These are phyloP conservation scores for Breynia disticha DNA, from an alignment of 441 rosid genomes.

Conservation along the genomic window DNA sequence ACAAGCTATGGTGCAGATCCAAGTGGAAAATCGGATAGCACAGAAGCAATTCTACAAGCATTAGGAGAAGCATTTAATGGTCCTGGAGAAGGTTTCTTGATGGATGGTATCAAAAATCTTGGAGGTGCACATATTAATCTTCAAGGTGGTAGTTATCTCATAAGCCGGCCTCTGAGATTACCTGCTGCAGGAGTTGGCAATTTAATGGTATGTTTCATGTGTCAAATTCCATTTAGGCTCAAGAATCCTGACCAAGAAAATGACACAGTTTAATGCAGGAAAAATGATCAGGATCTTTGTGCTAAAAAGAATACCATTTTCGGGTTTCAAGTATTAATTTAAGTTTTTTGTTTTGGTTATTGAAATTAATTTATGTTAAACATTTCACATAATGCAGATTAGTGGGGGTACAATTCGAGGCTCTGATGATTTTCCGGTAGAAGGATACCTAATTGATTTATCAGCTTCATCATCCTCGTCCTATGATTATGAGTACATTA, in stretches of 20 bases:
- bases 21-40: slow-evolving; percentile 61
- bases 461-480: slow-evolving; percentile 24
- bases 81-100: slow-evolving; percentile 39
- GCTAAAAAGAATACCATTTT: too few relatives aligned
- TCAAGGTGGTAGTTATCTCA: slow-evolving; percentile 66
- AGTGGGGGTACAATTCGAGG: slow-evolving; percentile 73
- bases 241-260: too few relatives aligned
- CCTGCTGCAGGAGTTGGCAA: slow-evolving; percentile 67
- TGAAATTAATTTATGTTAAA: too few relatives aligned
- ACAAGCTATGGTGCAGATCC: slow-evolving; percentile 85
- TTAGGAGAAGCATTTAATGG: slow-evolving; percentile 44
- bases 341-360: slow-evolving; percentile 8
- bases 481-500: slow-evolving; percentile 65
- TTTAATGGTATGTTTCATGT: slow-evolving; percentile 39
- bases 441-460: slow-evolving; percentile 61
- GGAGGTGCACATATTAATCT: slow-evolving; percentile 74
- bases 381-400: slow-evolving; percentile 31
- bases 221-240: too few relatives aligned
- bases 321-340: background rate
- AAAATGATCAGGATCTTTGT: too few relatives aligned
- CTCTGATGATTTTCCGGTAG: slow-evolving; percentile 55
- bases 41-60: slow-evolving; percentile 47
- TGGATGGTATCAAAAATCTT: slow-evolving; percentile 55
- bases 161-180: slow-evolving; percentile 58
- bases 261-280: too few relatives aligned